Base-by-base conservation (phyloP, 1,139 yeast genomes). In the Lodderomyces margitis region DNA sequence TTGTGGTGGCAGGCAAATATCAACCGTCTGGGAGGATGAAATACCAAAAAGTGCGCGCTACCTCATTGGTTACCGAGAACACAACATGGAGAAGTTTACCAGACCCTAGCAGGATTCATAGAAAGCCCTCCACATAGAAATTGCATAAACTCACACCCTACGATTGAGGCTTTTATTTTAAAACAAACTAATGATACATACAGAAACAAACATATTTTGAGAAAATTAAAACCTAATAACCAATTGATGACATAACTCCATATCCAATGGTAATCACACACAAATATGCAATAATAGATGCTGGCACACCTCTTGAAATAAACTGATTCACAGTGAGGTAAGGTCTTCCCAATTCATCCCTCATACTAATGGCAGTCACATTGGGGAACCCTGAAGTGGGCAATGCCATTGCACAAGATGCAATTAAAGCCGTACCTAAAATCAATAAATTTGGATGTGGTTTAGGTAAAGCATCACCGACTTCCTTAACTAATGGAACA, bases 351-450 rank as follows among this genome's bases (percentile, higher is more conserved):
- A 88, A 76, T 56, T 87, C 96, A 61, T 91, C 96, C 6, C 88
- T 79, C 81, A 88, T 80, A 45, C 95, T 87, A 45, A 91, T 87
- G 2, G 97, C 98, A 0, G 97, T 89, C 34, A 91, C 96, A 54
- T 91, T 91, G 14, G 98, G 98, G 75, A 91, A 91, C 0, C 98
- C 98, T 1, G 95, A 86, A 0, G 98, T 91, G 21, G 98, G 98
- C 46, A 91, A 72, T 9, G 95, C 97, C 97, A 91, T 91, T 3
- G 97, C 98, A 38, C 83, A 82, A 0, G 96, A 87, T 51, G 96
- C 87, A 47, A 91, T 64, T 53, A 91, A 70, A 0, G 96, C 92
- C 12, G 94, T 76, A 16, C 84, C 80, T 92, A 91, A 84, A 38
- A 91, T 84, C 55, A 91, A 68, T 41, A 89, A 61, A 42, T 78